phyloP scores from a whole-genome alignment of 2,329 filamentous ascomycete genomes.

The Phialemoniopsis sp. region DNA sequence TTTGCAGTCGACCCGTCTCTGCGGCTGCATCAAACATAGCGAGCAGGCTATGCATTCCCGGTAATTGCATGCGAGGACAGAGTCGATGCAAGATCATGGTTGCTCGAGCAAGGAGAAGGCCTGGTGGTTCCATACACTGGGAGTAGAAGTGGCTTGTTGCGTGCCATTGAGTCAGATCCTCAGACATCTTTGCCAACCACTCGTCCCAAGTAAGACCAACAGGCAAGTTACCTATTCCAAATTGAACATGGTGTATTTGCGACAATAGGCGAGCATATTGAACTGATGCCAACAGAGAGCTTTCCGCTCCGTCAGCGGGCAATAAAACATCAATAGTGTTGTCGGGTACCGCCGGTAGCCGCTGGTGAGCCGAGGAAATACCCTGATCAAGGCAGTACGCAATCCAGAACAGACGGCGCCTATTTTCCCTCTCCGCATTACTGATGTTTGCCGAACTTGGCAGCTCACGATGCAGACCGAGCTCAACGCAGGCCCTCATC shows the following conservation, averaged over 20 bases:
- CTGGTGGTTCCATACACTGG: no score
- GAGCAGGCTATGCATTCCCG: no score
- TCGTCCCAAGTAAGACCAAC: slow-evolving; percentile 6
- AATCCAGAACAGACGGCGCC: neutral
- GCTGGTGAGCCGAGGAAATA: no score
- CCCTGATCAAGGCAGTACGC: slow-evolving; percentile 9
- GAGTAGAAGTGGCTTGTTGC: neutral
- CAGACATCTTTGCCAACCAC: slow-evolving; percentile 9
- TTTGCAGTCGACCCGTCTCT: slow-evolving; percentile 9
- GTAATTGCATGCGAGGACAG: neutral
- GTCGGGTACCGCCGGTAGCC: no score
- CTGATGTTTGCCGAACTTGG: no score
- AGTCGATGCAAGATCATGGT: no score
- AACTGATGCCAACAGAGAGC: slow-evolving; percentile 6
- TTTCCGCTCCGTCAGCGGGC: no score
- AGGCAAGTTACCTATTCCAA: no score
- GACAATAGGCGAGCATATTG: slow-evolving; percentile 7
- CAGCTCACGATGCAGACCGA: slow-evolving; percentile 2
- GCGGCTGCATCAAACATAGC: slow-evolving; percentile 11
- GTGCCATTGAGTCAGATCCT: slow-evolving; percentile 5
- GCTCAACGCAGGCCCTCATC: slow-evolving; percentile 11
- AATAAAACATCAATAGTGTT: no score
- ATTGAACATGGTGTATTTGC: slow-evolving; percentile 10
- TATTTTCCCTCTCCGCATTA: no score
- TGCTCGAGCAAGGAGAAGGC: no score